Percentiles rank a stretch among this genome's conserved stretches.
Evolutionary conservation across 768 basidiomycete genomes (phyloP).

Genomic region (Podaxis sp.): DNA sequence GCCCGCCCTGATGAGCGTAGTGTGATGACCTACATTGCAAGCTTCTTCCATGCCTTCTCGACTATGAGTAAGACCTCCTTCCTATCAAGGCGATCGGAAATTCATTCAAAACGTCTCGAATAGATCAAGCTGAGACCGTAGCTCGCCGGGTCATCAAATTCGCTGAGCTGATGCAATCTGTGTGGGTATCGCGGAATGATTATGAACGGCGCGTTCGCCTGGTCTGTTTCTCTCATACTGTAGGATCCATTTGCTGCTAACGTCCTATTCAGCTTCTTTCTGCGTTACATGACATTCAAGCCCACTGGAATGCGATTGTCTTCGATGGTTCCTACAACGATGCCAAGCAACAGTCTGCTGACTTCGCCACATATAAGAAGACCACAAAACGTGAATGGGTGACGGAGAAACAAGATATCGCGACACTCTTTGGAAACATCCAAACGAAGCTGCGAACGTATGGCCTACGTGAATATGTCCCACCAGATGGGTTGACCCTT

Average conservation of each 20-base stretch:
- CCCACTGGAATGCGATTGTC: conserved; percentile 59
- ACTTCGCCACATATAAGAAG: conserved; percentile 78
- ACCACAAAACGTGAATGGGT: conserved; percentile 86
- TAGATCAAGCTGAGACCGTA: conserved; percentile 94
- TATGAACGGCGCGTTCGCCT: conserved; percentile 83
- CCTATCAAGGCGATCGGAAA: not conserved
- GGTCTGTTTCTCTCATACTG: conserved; percentile 29
- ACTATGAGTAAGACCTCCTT: conserved; percentile 69
- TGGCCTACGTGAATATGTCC: conserved; percentile 78
- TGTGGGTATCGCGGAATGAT: conserved; percentile 85
- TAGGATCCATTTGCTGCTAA: not conserved
- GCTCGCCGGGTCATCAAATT: conserved; percentile 94
- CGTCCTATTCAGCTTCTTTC: conserved; percentile 48
- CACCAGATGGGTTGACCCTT: conserved; percentile 64
- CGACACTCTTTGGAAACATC: conserved; percentile 86
- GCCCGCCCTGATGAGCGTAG: conserved; percentile 91
- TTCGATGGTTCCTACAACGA: conserved; percentile 77
- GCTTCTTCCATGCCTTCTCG: conserved; percentile 97
- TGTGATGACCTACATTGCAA: conserved; percentile 98
- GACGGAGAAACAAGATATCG: conserved; percentile 82
- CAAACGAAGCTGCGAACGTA: conserved; percentile 94
- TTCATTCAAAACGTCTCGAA: conserved; percentile 6
- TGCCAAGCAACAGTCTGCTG: conserved; percentile 70
- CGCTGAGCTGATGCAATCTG: conserved; percentile 90
- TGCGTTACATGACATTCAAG: conserved; percentile 62